Conservation (phyloP, 495 filamentous ascomycete species). For the Halenospora varia region DNA sequence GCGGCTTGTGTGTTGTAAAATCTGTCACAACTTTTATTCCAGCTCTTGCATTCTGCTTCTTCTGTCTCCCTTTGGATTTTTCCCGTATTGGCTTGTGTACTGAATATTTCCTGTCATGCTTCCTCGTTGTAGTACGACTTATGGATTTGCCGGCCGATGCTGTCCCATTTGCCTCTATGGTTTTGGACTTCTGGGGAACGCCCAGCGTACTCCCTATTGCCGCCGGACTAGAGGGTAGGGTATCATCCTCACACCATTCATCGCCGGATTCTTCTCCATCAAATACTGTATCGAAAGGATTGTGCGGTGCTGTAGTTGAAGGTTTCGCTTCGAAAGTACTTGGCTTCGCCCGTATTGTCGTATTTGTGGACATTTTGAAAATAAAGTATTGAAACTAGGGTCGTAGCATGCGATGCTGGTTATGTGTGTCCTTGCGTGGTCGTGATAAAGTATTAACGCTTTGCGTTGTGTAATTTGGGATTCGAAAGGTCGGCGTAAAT, state of each 20-base stretch:
- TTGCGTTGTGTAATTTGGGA: background rate
- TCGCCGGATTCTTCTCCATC: conserved; percentile 19
- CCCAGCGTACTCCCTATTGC: background rate
- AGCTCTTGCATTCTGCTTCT: conserved; percentile 50
- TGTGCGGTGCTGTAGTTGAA: background rate
- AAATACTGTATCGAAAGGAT: conserved; percentile 13
- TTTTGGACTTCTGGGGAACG: conserved; percentile 15
- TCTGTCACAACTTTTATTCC: conserved; percentile 64
- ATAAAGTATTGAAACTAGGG: background rate
- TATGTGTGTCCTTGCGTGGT: no score
- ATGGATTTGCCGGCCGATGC: conserved; percentile 1
- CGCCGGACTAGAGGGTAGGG: background rate
- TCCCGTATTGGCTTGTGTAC: conserved; percentile 34
- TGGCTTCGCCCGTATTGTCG: background rate
- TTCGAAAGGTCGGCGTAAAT: no score
- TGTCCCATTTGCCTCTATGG: conserved; percentile 4
- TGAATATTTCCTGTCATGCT: conserved; percentile 24
- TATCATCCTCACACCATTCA: conserved; percentile 28
- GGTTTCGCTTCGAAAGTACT: background rate
- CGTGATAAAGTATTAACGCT: no score
- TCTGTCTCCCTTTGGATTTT: conserved; percentile 46
- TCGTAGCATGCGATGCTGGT: no score
- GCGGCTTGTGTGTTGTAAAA: conserved; percentile 12
- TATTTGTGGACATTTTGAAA: conserved; percentile 6
- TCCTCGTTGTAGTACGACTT: conserved; percentile 14